Conservation (phyloP, 441 rosid species). For the Brassica balearica region DNA sequence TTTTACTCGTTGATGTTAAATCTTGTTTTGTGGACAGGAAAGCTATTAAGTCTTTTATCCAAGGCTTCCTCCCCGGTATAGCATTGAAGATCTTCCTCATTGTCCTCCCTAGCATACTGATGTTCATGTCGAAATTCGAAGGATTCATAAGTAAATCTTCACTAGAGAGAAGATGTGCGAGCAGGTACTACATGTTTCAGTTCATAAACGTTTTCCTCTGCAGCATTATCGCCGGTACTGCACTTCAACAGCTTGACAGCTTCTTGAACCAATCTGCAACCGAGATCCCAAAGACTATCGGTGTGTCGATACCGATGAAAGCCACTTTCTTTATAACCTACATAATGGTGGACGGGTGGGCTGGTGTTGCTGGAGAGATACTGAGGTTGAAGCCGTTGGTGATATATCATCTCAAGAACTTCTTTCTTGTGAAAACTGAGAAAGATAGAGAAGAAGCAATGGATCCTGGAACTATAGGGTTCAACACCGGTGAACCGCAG, state of each 20-base stretch:
- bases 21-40: constrained; percentile 48
- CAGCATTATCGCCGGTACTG: constrained; percentile 88
- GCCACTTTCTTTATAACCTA: constrained; percentile 95
- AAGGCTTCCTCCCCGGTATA: constrained; percentile 95
- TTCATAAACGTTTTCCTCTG: constrained; percentile 90
- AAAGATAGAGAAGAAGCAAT: constrained; percentile 94
- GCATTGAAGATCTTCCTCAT: constrained; percentile 91
- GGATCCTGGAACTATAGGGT: constrained; percentile 96
- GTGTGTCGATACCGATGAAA: constrained; percentile 87
- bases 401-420: constrained; percentile 82
- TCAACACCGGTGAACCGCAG: constrained; percentile 92
- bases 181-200: constrained; percentile 86
- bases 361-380: constrained; percentile 95
- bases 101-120: constrained; percentile 81
- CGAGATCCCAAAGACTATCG: constrained; percentile 85
- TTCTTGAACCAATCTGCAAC: constrained; percentile 82
- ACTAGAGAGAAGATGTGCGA: constrained; percentile 86
- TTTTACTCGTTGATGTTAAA: neutral
- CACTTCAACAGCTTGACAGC: constrained; percentile 79
- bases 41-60: constrained; percentile 73
- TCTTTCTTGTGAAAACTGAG: constrained; percentile 88
- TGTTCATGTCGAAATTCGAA: constrained; percentile 96
- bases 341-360: constrained; percentile 99
- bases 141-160: constrained; percentile 77
- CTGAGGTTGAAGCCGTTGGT: constrained; percentile 81